Evolutionary conservation across 768 basidiomycete species (phyloP).

Genomic region (Postia placenta): DNA sequence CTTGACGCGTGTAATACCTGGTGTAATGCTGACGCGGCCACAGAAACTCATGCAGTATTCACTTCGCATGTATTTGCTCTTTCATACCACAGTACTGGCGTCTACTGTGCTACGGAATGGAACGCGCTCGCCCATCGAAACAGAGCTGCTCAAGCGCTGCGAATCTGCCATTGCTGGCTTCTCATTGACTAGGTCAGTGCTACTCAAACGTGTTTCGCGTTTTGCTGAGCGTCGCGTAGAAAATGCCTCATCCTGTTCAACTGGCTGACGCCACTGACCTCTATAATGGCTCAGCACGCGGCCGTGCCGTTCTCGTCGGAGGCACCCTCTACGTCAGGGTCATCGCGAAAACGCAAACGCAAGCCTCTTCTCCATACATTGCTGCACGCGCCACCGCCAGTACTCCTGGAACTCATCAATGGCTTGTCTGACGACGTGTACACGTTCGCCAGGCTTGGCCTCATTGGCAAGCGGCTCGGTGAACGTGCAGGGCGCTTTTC

Average conservation of each 20-base stretch:
- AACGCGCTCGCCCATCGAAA: constrained; percentile 46
- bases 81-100: constrained; percentile 50
- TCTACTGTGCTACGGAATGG: constrained; percentile 42
- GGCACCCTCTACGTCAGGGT: constrained; percentile 17
- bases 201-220: neutral
- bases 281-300: constrained; percentile 64
- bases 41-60: constrained; percentile 89
- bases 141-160: constrained; percentile 52
- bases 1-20: neutral
- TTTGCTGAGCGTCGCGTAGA: constrained; percentile 31
- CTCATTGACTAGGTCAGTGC: constrained; percentile 63
- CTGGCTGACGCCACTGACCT: constrained; percentile 73
- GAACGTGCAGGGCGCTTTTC: constrained; percentile 68
- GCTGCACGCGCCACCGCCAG: constrained; percentile 76
- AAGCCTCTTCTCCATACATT: constrained; percentile 69
- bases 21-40: neutral
- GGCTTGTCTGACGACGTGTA: constrained; percentile 73
- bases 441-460: constrained; percentile 66
- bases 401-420: constrained; percentile 72
- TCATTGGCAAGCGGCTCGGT: constrained; percentile 60
- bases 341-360: constrained; percentile 15
- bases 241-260: constrained; percentile 80
- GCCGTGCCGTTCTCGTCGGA: constrained; percentile 34
- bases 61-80: constrained; percentile 64
- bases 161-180: constrained; percentile 58